Base-by-base conservation (phyloP, 345 rosid genomes). In the Rhodamnia argentea region DNA sequence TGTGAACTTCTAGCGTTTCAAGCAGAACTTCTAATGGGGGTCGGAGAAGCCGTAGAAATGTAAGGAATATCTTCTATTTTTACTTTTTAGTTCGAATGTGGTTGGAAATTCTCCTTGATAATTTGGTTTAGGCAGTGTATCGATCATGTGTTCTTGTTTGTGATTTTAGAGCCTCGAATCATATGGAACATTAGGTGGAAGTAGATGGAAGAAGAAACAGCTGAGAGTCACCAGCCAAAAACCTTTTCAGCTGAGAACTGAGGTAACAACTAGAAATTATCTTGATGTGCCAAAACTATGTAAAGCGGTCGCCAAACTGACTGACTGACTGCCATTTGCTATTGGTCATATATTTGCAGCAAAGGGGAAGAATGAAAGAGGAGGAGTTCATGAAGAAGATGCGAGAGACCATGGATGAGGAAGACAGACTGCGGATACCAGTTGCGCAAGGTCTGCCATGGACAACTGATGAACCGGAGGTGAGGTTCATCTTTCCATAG, bases 391-490 rank as follows among this genome's bases (percentile, higher is more conserved):
- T 88, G 86, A 95, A 94, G 93, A 98, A 93, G 91, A 50, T 95
- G 64, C 95, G 91, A 78, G 96, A 96, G 89, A 92, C 92, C 94
- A 89, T 86, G 91, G 37, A 83, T 13, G 96, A 94, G 86, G 95
- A 94, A 89, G 94, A 92, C 89, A 98, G 87, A 85, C 90, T 82
- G 88, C 91, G 98, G 84, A 89, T 94, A 56, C 99, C 98, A 0
- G 83, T 93, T 51, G 99, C 99, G 29, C 99, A 95, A 91, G 99
- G 98, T 85, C 96, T 95, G 86, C 99, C 99, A 27, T 95, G 93
- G 94, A 98, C 99, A 86, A 96, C 98, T 60, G 99, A 97, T 86
- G 99, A 94, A 83, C 98, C 99, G 32, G 98, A 97, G 94, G 99
- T 95, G 84, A 89, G 89, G 82, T 44, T n/a, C 20, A 52, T 52